Percentiles rank a stretch among this genome's conserved stretches.
Conservation (phyloP, 805 yeast genomes). For the Komagataella populi region DNA sequence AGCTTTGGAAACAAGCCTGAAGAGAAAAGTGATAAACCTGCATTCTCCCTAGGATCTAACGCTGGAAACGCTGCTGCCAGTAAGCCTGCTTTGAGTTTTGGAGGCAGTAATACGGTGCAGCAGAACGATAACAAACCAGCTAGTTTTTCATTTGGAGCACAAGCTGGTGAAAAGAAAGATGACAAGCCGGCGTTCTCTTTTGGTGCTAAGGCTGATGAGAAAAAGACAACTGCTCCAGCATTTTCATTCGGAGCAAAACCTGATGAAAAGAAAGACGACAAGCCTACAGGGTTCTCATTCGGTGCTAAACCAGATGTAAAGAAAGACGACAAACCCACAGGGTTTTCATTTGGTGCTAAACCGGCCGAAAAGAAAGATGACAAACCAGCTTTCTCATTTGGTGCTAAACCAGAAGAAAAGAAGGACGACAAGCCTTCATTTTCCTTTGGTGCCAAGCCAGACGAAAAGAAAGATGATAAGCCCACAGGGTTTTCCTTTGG, state of each 20-base stretch:
- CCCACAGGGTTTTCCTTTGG: slow-evolving; percentile 6
- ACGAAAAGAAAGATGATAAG: slow-evolving; percentile 3
- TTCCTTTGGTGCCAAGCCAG: slow-evolving; percentile 2
- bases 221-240: slow-evolving; percentile 3
- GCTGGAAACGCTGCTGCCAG: slow-evolving; percentile 1
- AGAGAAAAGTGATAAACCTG: slow-evolving; percentile 6
- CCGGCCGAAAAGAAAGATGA: slow-evolving; percentile 1
- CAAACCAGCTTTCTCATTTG: slow-evolving; percentile 5
- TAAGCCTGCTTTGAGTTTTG: slow-evolving; percentile 2
- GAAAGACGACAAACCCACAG: slow-evolving; percentile 1
- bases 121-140: slow-evolving; percentile 1
- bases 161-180: slow-evolving; percentile 1
- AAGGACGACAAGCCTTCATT: slow-evolving; percentile 4
- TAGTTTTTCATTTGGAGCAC: slow-evolving; percentile 4
- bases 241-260: slow-evolving; percentile 1
- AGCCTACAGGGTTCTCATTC: slow-evolving; percentile 6
- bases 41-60: slow-evolving; percentile 10
- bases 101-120: neutral
- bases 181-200: slow-evolving; percentile 8
- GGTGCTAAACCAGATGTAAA: slow-evolving; percentile 4
- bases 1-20: neutral
- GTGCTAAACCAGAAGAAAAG: slow-evolving; percentile 3
- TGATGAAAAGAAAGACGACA: slow-evolving; percentile 1
- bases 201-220: slow-evolving; percentile 7
- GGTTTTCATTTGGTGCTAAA: slow-evolving; percentile 1